A percentile compares a stretch with the other conserved stretches of the same genome.
These are phyloP conservation scores for Candida bentonensis DNA, from an alignment of 805 yeast species.

Conservation along the genomic window DNA sequence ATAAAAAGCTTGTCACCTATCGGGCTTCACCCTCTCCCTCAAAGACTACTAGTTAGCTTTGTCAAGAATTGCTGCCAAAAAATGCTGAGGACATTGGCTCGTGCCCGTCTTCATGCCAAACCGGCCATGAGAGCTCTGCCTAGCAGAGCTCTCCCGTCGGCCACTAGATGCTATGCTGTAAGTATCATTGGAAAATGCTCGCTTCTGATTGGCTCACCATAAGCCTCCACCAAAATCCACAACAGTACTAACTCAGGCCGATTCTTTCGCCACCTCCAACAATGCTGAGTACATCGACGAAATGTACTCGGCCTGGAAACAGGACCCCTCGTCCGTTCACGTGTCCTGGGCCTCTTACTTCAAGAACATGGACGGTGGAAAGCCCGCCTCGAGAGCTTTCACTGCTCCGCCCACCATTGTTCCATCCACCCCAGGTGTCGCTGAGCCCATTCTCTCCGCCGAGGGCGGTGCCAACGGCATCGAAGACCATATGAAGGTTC, in stretches of 20 bases:
- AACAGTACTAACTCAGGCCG: constrained; percentile 23
- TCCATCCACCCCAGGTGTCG: constrained; percentile 69
- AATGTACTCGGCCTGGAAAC: constrained; percentile 90
- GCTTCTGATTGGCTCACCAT: constrained; percentile 1
- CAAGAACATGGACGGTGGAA: constrained; percentile 67
- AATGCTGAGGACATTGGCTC: constrained; percentile 2
- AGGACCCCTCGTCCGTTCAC: constrained; percentile 85
- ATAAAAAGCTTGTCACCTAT: neutral
- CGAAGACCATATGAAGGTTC: constrained; percentile 83
- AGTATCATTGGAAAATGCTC: neutral
- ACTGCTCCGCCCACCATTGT: constrained; percentile 84
- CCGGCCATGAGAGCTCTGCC: neutral
- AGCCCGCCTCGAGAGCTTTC: constrained; percentile 61
- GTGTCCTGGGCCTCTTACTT: constrained; percentile 93
- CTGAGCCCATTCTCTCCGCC: constrained; percentile 36
- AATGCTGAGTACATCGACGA: constrained; percentile 92
- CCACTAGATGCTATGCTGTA: neutral
- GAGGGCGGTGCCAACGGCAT: constrained; percentile 49
- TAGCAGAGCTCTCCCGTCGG: neutral
- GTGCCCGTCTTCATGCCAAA: neutral
- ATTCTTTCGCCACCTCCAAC: constrained; percentile 68
- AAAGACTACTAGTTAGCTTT: neutral
- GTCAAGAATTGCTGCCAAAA: neutral
- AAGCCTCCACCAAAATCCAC: neutral
- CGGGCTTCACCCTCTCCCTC: neutral